Evolutionary conservation across 192 early-diverging fungal species (phyloP), one percentile per base, ranked within the genome.

Genomic region (Coemansia sp.): DNA sequence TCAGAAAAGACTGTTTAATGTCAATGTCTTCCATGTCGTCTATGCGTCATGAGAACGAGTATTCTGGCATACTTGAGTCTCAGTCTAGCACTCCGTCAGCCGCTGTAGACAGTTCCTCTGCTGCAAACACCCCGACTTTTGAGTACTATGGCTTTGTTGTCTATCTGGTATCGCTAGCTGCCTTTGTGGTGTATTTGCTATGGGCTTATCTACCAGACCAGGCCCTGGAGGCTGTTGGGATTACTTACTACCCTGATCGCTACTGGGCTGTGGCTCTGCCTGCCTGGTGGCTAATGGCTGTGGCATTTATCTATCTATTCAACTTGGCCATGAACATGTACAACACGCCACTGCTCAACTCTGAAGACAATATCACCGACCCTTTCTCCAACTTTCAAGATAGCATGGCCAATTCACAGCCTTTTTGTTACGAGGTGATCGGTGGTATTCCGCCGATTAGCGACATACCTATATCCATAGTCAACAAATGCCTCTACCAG

Each of bases 141-240:
- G 93, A 94, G 60, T 93, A 93, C 78, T 93, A 93, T 70, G 93
- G 93, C 19, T 95, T 95, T 75, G 91, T 90, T 0, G 71, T 93
- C 31, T 95, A 95, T 56, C 80, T 95, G 18, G 83, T 86, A 4
- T 91, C 93, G 3, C 86, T 90, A 64, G 86, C 90, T 12, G 78
- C 82, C 12, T 89, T 90, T 67, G 86, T 85, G 64, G 81, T 92
- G 66, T 93, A 93, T 56, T 63, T 94, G 14, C 59, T 88, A 49
- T 93, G 92, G 94, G 93, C 92, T 1, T 89, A 94, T 69, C 69
- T 93, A 18, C 91, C 93, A 7, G 89, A 94, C 55, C 72, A 85
- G n/a, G 73, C 86, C 19, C 80, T 94, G 16, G 76, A 85, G 23
- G 83, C 80, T 0, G 57, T 90, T 27, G 89, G 90, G 0, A 89